Evolutionary conservation across 1,284 basidiomycete species (phyloP), one percentile per base, ranked within the genome.

Genomic region (Kwoniella shivajii): DNA sequence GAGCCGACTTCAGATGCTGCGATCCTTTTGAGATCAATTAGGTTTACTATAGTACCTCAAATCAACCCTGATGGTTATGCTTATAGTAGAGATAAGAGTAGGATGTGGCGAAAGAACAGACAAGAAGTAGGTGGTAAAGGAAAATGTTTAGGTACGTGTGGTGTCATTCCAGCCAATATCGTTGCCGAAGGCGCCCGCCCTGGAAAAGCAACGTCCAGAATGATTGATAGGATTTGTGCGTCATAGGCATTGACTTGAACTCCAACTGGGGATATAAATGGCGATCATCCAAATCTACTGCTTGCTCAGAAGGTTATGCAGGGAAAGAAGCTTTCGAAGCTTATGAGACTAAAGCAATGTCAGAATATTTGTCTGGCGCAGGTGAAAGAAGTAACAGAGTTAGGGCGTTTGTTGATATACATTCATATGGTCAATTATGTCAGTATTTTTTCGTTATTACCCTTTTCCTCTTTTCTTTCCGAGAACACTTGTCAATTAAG

Each of bases 371-470:
- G 44, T 80, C 78, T 6, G 83, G 81, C 27, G 59, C 37, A 38
- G 54, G 42, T 37, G 59, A 57, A 26, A 42, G 85, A 18, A 75
- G 71, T 60, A 46, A 63, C 27, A 53, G 56, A 30, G 83, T 81
- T n/a, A 64, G 71, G n/a, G 79, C 81, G 1, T 92, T 88, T 68
- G 60, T 93, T 22, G 90, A 92, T 74, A 71, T 93, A 56, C 83
- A 92, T 64, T 87, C 84, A 64, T 93, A 92, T 69, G 90, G 90
- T 0, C 90, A 94, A 73, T 85, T 90, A 81, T 72, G 89, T 90
- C 66, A 60, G 86, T 82, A 10, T 4, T 22, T 20, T 13, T 1
- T 51, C 50, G 24, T 7, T 18, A 24, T 36, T 13, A 24, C 3
- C 34, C 6, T 22, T 0, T 89, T 92, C 72, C 85, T 89, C 81